Evolutionary conservation across 345 rosid genomes (phyloP), one percentile per base, ranked within the genome.

Genomic region (rapeseed (Brassica napus)): DNA sequence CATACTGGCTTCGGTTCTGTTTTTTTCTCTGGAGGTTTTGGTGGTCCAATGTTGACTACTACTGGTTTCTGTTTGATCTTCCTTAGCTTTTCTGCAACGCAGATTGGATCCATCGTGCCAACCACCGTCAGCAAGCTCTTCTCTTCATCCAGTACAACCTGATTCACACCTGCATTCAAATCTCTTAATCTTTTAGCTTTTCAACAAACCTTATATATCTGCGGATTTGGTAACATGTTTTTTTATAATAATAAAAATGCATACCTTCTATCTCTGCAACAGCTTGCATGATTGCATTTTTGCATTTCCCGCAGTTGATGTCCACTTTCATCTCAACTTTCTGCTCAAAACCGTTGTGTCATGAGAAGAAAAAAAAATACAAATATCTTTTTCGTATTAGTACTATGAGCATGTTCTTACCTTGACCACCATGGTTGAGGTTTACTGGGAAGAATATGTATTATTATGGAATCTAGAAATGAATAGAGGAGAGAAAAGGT

Each of bases 41-140:
- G 83, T 34, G 80, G 80, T 71, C 80, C 83, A 8, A 81, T 64
- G 37, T 62, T 81, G 68, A 81, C 68, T 24, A 81, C 37, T 65
- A 81, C 80, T 54, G 83, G 83, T 32, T 39, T 71, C 65, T 81
- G 73, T 57, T 75, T 75, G 39, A 81, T 47, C 73, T 71, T 81
- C 68, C 6, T 71, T 3, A 81, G 80, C 68, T 76, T 60, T 16
- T 1, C 62, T 7, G 8, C 73, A 3, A 81, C 18, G 57, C 80
- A 81, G 3, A 80, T 68, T 0, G 83, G 80, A 34, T 81, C 83
- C 83, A 81, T 81, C 14, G 83, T 75, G 7, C 83, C 83, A 10
- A 81, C 83, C 69, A 75, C 83, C 0, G 83, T 81, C 9, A 81
- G 80, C 72, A 81, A 42, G 10, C 72, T 70, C 76, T 75, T 81